Evolutionary conservation across 805 yeast genomes (phyloP), one percentile per base, ranked within the genome.

Genomic region (Kazachstania psychrophila): DNA sequence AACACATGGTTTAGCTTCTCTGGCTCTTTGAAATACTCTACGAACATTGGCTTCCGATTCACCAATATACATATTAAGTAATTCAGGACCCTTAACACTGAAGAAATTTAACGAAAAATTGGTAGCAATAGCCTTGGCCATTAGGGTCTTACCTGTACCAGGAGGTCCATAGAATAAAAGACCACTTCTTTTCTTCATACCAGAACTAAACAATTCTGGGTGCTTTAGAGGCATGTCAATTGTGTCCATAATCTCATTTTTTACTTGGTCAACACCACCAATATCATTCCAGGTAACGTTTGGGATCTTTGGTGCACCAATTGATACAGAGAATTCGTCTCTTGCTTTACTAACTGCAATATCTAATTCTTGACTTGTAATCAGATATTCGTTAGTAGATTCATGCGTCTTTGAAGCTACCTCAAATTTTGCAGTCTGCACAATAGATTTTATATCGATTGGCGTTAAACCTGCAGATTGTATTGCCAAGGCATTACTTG

Each of bases 11-110:
- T 80, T 83, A 11, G 97, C 96, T 60, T 92, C 98, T 37, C 97
- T 69, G 0, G 97, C 97, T 47, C 73, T 77, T 59, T 89, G 95
- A 60, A 92, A 92, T 2, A 92, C 96, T 36, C 85, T 72, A 41
- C 98, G 75, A 13, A 92, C 97, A 59, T 92, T 92, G 12, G 97
- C 96, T 61, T 92, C 98, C 2, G 95, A 84, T 61, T 92, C 98
- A 58, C 98, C 98, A 61, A 92, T 89, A 58, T 92, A 92, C 97
- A 89, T 92, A 58, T 92, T 92, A 49, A 92, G 68, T 40, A 92
- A 68, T 60, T 92, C 98, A 1, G 98, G 98, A 17, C 98, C 98
- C 58, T 92, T 92, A 12, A 92, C 96, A 47, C 95, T 83, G 60
- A 92, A 88, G 60, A 92, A 92, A 58, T 92, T 92, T 44, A 92